These are phyloP conservation scores for Mycena alexandri DNA, from an alignment of 768 basidiomycete genomes.

Conservation along the genomic window DNA sequence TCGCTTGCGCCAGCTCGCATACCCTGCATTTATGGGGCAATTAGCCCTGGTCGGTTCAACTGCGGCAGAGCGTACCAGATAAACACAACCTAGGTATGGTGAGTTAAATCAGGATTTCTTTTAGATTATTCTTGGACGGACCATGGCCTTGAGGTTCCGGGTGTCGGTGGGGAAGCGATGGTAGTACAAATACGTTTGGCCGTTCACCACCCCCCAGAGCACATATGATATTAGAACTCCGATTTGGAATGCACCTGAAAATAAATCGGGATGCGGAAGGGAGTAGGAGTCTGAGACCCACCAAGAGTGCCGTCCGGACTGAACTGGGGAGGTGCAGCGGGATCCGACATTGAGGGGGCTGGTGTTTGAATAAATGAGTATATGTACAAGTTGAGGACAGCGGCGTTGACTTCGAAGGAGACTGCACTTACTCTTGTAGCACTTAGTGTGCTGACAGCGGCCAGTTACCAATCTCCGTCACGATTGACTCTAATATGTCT, in stretches of 20 bases:
- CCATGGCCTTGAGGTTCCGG: neutral
- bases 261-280: too few species aligned
- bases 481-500: too few species aligned
- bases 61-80: neutral
- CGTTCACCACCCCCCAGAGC: conserved; percentile 3
- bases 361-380: too few species aligned
- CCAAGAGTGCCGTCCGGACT: neutral
- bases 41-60: neutral
- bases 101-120: neutral
- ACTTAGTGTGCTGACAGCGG: too few species aligned
- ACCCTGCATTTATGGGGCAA: conserved; percentile 8
- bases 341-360: too few species aligned
- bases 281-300: neutral
- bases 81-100: neutral
- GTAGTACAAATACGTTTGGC: conserved; percentile 10
- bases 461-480: too few species aligned
- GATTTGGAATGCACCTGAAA: conserved; percentile 15
- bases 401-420: too few species aligned
- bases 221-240: conserved; percentile 12
- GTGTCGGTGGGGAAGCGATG: conserved; percentile 4
- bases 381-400: too few species aligned
- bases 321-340: neutral
- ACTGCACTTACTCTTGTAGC: too few species aligned
- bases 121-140: neutral
- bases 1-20: neutral